Evolutionary conservation across 2,329 filamentous ascomycete species (phyloP), one percentile per base, ranked within the genome.

Genomic region (Alternaria consortialis): DNA sequence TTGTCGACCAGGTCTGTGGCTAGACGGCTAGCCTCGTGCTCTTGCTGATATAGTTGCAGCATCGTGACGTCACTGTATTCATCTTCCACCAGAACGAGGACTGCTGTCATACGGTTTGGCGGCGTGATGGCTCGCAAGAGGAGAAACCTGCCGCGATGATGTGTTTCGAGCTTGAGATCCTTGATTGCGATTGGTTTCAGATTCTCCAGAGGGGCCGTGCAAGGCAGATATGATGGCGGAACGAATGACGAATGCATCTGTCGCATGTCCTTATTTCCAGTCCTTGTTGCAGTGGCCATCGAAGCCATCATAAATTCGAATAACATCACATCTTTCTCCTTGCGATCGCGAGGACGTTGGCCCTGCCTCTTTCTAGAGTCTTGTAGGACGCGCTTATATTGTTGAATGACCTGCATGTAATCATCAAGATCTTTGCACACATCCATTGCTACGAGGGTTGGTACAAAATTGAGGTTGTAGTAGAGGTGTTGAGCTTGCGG

Each of bases 141-240:
- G 8, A 81, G 37, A 52, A 78, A 80, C 0, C 5, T 67, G 1
- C 76, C 80, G 6, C 77, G 71, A 66, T 82, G 80, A 56, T 82
- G 79, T n/a, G 71, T 80, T 61, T 81, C 78, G 15, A 81, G 67
- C 15, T 31, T 44, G 7, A 83, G 72, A 12, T 78, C 63, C 32
- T 62, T 65, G 50, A 82, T 74, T 46, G 64, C 59, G 9, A 75
- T 65, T 8, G 56, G 52, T 23, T 56, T 64, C 36, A 73, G 34
- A 13, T 56, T 13, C 3, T 25, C 56, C 5, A 71, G n/a, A 50
- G 67, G 40, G 4, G 42, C 58, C 20, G 23, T 64, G 32, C 60
- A 71, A 31, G 70, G 70, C 5, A 39, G 58, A 43, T 71, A 74
- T 40, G 71, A 48, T 34, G 53, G 51, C 7, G 68, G 63, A n/a